Evolutionary conservation across 2,329 filamentous ascomycete species (phyloP), one percentile per base, ranked within the genome.

Genomic region (Aspergillus caelatus): DNA sequence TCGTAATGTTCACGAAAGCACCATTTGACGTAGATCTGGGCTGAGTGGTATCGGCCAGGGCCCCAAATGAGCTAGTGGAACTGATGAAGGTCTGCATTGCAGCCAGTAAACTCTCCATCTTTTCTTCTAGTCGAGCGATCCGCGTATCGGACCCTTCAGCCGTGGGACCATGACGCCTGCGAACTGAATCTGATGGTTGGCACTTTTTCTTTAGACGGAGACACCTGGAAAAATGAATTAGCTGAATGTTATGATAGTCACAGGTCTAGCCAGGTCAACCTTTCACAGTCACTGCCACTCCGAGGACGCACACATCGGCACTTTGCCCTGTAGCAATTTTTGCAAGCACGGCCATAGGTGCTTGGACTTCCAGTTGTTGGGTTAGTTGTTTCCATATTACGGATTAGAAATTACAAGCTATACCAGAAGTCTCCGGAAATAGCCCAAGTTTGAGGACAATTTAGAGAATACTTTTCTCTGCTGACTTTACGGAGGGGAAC

Each of bases 151-250:
- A 74, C 50, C 69, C 71, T 60, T 72, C 67, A 10, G 65, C 66
- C 54, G 67, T 68, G 21, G 72, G 67, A 19, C 60, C 62, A 65
- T 70, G 70, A 21, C 75, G 72, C 57, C 68, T 72, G 60, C 77
- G 77, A 64, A 72, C 56, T 28, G 74, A 75, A 21, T 77, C 74
- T 36, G 77, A 76, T 36, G 74, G 71, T 57, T 74, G 67, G 60
- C 78, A 79, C 8, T 65, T 56, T 65, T 77, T 79, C 39, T 68
- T 71, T 8, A 79, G 76, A 53, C 77, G 75, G n/a, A 74, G 59
- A 48, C 77, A 80, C 68, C 77, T 75, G 45, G 8, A 11, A 10
- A 21, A 58, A 41, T 56, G 28, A 34, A 65, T 70, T 23, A 65
- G 62, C 28, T 21, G 16, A 21, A 4, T 32, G 14, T 34, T 19